phyloP scores from a whole-genome alignment of 2,329 filamentous ascomycete genomes.

The Davidsoniella eucalypti region DNA sequence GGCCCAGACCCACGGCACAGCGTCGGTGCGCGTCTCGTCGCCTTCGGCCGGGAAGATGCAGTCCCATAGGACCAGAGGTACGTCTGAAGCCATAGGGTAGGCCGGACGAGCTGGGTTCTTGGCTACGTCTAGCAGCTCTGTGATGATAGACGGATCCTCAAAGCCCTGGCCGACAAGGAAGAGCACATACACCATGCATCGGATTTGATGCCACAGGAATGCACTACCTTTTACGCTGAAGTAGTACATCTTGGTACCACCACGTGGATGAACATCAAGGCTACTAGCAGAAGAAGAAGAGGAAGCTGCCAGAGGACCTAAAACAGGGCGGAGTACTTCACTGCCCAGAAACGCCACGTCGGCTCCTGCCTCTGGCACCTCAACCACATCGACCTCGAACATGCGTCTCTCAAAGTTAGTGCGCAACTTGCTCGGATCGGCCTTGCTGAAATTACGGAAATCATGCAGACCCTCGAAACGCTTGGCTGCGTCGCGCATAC shows the following conservation, averaged over 20 bases:
- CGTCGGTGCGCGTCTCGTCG: constrained; percentile 31
- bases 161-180: constrained; percentile 84
- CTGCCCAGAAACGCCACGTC: constrained; percentile 38
- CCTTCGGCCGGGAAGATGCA: constrained; percentile 52
- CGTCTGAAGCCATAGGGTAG: constrained; percentile 83
- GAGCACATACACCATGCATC: constrained; percentile 82
- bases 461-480: constrained; percentile 73
- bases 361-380: constrained; percentile 38
- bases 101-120: constrained; percentile 60
- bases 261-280: constrained; percentile 8
- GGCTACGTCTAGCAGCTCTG: constrained; percentile 55
- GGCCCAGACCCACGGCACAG: constrained; percentile 57
- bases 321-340: constrained; percentile 21
- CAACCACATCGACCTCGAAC: constrained; percentile 62
- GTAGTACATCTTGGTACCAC: constrained; percentile 55
- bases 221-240: constrained; percentile 82
- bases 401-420: constrained; percentile 67
- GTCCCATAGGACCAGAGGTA: constrained; percentile 87
- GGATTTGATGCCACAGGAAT: constrained; percentile 96
- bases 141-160: constrained; percentile 57
- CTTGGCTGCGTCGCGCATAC: constrained; percentile 70
- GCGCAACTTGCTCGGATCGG: constrained; percentile 81
- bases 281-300: not conserved
- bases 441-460: constrained; percentile 93
- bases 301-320: constrained; percentile 7